Evolutionary conservation across 441 rosid species (phyloP).

Genomic region (Omphalea diandra): DNA sequence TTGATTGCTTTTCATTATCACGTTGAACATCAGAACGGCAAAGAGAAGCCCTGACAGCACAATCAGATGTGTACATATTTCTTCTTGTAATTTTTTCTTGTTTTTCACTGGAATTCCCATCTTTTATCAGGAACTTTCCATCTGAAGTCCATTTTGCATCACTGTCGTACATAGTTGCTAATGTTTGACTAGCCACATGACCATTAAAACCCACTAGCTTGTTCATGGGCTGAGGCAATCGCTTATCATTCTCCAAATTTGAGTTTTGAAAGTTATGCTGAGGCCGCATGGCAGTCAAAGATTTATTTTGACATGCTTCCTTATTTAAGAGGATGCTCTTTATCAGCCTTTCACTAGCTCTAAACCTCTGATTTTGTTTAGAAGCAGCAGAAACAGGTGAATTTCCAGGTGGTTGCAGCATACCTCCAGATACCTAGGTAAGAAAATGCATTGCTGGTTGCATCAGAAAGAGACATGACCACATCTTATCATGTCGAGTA

Average conservation of each 20-base stretch:
- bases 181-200: not conserved
- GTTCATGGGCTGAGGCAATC: constrained; percentile 38
- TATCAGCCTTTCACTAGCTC: constrained; percentile 51
- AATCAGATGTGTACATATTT: constrained; percentile 70
- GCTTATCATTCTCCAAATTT: constrained; percentile 44
- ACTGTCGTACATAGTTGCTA: not conserved
- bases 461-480: constrained; percentile 10
- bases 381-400: constrained; percentile 28
- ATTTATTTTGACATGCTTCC: constrained; percentile 36
- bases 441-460: constrained; percentile 19
- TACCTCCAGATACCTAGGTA: constrained; percentile 33
- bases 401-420: constrained; percentile 32
- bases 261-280: constrained; percentile 42
- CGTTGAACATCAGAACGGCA: constrained; percentile 48
- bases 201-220: constrained; percentile 27
- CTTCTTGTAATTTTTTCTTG: constrained; percentile 54
- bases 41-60: constrained; percentile 57
- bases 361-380: constrained; percentile 41
- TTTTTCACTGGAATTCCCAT: constrained; percentile 45
- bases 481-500: not conserved
- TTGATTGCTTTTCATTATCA: constrained; percentile 32
- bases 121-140: constrained; percentile 46
- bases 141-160: constrained; percentile 34
- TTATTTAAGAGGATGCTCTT: constrained; percentile 47
- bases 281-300: constrained; percentile 37